Conservation (phyloP, 2,329 filamentous ascomycete genomes). For the Cytospora mali region DNA sequence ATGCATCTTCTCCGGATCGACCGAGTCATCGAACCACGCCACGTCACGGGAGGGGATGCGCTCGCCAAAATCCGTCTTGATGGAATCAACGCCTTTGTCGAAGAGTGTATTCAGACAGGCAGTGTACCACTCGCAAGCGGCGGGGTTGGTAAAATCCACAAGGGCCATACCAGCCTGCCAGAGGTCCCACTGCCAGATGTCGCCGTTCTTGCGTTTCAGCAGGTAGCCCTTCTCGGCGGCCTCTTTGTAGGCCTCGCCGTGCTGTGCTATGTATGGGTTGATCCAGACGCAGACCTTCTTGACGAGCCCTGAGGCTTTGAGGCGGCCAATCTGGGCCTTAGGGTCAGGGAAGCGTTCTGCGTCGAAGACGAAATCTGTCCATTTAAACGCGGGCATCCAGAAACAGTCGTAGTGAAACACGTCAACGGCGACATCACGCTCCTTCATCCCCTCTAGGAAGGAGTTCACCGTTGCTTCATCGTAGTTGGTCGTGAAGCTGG, state of each 20-base stretch:
- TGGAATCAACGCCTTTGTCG: constrained; percentile 68
- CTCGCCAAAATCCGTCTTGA: constrained; percentile 79
- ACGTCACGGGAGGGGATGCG: constrained; percentile 68
- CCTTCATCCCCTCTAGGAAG: constrained; percentile 70
- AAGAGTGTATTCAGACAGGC: constrained; percentile 64
- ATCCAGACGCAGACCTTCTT: constrained; percentile 75
- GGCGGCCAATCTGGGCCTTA: constrained; percentile 61
- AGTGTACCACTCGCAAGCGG: constrained; percentile 66
- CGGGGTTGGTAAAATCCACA: constrained; percentile 74
- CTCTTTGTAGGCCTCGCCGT: constrained; percentile 65
- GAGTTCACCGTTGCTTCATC: constrained; percentile 68
- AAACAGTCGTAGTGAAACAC: constrained; percentile 80
- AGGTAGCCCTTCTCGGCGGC: constrained; percentile 69
- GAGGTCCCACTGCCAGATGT: constrained; percentile 75
- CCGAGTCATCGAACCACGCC: constrained; percentile 61
- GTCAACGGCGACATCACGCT: constrained; percentile 65
- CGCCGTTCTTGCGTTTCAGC: constrained; percentile 68
- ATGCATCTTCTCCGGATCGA: constrained; percentile 70
- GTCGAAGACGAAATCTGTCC: constrained; percentile 76
- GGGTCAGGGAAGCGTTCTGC: constrained; percentile 70
- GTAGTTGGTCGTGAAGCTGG: constrained; percentile 74
- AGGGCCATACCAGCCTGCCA: constrained; percentile 80
- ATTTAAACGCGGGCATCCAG: constrained; percentile 75
- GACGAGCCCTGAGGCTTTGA: constrained; percentile 64
- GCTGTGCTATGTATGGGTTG: constrained; percentile 73